These are phyloP conservation scores for Blastobotrys illinoisensis DNA, from an alignment of 1,139 yeast species.

Conservation along the genomic window DNA sequence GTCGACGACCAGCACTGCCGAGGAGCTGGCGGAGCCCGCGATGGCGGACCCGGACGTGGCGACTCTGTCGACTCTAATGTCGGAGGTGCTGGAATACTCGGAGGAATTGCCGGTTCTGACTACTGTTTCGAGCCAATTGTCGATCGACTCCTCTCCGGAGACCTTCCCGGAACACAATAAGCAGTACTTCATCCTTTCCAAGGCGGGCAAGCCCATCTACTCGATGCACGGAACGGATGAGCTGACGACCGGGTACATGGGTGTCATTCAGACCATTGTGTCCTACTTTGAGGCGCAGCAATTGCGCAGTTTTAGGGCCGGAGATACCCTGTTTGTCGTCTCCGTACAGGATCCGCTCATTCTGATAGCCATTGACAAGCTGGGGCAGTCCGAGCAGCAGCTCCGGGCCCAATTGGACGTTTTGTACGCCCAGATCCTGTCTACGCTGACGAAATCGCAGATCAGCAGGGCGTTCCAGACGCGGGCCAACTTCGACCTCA, in stretches of 20 bases:
- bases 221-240: slow-evolving; percentile 74
- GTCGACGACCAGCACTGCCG: not conserved
- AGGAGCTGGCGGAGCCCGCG: not conserved
- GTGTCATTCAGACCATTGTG: slow-evolving; percentile 57
- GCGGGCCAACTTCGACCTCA: slow-evolving; percentile 74
- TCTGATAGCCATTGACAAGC: slow-evolving; percentile 64
- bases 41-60: not conserved
- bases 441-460: slow-evolving; percentile 73
- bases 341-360: slow-evolving; percentile 64
- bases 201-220: slow-evolving; percentile 92
- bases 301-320: slow-evolving; percentile 28
- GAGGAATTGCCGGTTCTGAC: not conserved
- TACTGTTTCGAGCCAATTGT: not conserved
- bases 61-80: not conserved
- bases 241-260: slow-evolving; percentile 62
- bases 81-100: not conserved
- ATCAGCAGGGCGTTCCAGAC: slow-evolving; percentile 61
- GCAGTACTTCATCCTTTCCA: slow-evolving; percentile 76
- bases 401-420: slow-evolving; percentile 62
- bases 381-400: slow-evolving; percentile 49
- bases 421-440: slow-evolving; percentile 72
- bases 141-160: slow-evolving; percentile 9
- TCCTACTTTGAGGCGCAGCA: slow-evolving; percentile 45
- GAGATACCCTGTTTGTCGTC: slow-evolving; percentile 51
- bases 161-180: slow-evolving; percentile 46